Base-by-base conservation (phyloP, 2,329 filamentous ascomycete species). In the Diplocarpon mali region DNA sequence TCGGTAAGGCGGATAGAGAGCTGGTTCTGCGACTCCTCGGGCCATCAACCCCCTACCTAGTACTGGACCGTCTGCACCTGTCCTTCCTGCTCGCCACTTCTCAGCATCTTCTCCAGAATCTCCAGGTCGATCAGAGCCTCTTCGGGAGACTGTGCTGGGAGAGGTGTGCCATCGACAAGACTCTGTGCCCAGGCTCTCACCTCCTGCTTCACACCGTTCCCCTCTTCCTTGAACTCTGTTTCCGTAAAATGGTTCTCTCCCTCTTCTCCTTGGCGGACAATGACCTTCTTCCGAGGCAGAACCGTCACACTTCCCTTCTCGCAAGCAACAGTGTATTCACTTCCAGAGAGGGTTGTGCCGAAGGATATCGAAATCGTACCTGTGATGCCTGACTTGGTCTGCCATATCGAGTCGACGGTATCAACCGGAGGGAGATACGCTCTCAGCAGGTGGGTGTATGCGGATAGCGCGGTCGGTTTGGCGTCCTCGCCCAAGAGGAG, bases 401-500 rank as follows among this genome's bases (percentile, higher is more conserved):
- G 45, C 60, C 60, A 62, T n/a, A 60, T 49, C 1, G 59, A 56
- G 38, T 61, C 59, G 2, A 62, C 49, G 1, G 60, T 61, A 38
- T 62, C 60, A 28, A 61, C 55, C 4, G 60, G 60, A 9, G 54
- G 56, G 8, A 62, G 47, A 45, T 62, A 53, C 36, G 54, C 42
- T 40, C 55, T 52, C 2, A 61, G 47, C 12, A 59, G 53, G 17
- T 54, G 48, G 3, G 56, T 56, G 20, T 54, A 61, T 15, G 56
- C 57, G 2, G 54, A 50, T 14, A 60, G 43, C 5, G 55, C 30
- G 8, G 44, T 51, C 15, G 57, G 54, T 41, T 49, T 53, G 16
- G 50, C 52, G 27, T 44, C 42, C 24, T 51, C 65, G 14, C 69
- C 67, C 2, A 87, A 65, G 35, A 89, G 58, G 28, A 74, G 60